Conservation (phyloP, 441 rosid genomes). For the Pelargonium fulgidum region DNA sequence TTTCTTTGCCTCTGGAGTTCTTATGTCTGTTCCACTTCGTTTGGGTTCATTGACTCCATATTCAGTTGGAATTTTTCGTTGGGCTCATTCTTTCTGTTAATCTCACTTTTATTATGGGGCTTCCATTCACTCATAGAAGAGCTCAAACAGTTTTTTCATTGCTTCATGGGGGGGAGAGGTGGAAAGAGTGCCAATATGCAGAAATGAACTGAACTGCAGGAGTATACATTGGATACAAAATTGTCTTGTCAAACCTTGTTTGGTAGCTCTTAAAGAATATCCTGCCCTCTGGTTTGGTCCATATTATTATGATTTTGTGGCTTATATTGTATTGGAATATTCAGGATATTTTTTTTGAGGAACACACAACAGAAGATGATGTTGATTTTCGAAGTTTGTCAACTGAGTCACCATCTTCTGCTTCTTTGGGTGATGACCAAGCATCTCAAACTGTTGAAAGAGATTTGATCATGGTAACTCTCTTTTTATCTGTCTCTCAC, state of each 20-base stretch:
- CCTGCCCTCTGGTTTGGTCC: conserved; percentile 5
- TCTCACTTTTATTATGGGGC: too few relatives aligned
- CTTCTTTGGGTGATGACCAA: conserved; percentile 38
- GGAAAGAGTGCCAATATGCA: not conserved
- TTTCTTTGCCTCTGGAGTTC: too few relatives aligned
- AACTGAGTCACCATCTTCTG: conserved; percentile 43
- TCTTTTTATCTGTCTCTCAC: conserved; percentile 9
- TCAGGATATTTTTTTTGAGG: conserved; percentile 34
- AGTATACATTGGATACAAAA: not conserved
- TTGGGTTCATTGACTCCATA: too few relatives aligned
- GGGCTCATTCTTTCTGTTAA: too few relatives aligned
- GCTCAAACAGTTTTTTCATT: too few relatives aligned
- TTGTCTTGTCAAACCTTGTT: not conserved
- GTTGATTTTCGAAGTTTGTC: conserved; percentile 37
- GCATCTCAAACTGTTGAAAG: conserved; percentile 46
- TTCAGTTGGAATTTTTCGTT: too few relatives aligned
- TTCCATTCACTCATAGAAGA: too few relatives aligned
- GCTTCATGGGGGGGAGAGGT: too few relatives aligned
- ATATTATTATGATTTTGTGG: not conserved
- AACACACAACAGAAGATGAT: conserved; percentile 34
- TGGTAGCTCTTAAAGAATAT: not conserved
- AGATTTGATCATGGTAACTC: conserved; percentile 68
- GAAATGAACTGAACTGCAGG: not conserved
- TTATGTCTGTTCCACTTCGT: too few relatives aligned
- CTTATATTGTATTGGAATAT: not conserved